Evolutionary conservation across 495 filamentous ascomycete species (phyloP), one percentile per base, ranked within the genome.

Genomic region (Daldinia bambusicola): DNA sequence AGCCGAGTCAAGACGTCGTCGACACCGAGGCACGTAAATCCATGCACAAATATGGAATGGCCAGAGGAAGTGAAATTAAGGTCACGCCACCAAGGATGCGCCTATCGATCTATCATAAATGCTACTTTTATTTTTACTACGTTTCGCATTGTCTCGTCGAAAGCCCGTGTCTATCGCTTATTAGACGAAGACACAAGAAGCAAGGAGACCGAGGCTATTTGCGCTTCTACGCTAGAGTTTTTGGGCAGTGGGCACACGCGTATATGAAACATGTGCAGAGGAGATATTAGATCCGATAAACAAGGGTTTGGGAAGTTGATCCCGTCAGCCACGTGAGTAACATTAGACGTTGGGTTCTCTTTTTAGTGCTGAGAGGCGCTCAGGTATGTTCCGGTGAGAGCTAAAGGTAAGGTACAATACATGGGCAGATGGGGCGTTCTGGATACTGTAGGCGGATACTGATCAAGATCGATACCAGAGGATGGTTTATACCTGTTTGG

Each of bases 281-380:
- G 41, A 62, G 31, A 57, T 61, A 51, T 65, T 65, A 56, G 61
- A 73, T 66, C 70, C 70, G 65, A 73, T 50, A 55, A 55, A 66
- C 61, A 45, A 16, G 32, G 38, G 50, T 30, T 55, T 45, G 30
- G 30, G 22, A 62, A 34, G 37, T 9, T 61, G 56, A 66, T 69
- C 61, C 61, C 37, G 70, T 55, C 70, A 73, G 70, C 70, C 70
- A 73, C 70, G 70, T 69, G 70, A 69, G 43, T 63, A 62, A 63
- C 61, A 69, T 62, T 69, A 51, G 61, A 69, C 61, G 70, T 61
- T 66, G 69, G 69, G 51, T 36, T 65, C 22, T 16, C 16, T 32
- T 32, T 48, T 53, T 62, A 55, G 57, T 16, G 55, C 43, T 41
- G 26, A 34, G 55, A 67, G 45, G 48, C 59, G 63, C 57, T 41